A percentile compares a stretch with the other conserved stretches of the same genome.
These are phyloP conservation scores for Myochromella boudieri DNA, from an alignment of 768 basidiomycete species.

Conservation along the genomic window DNA sequence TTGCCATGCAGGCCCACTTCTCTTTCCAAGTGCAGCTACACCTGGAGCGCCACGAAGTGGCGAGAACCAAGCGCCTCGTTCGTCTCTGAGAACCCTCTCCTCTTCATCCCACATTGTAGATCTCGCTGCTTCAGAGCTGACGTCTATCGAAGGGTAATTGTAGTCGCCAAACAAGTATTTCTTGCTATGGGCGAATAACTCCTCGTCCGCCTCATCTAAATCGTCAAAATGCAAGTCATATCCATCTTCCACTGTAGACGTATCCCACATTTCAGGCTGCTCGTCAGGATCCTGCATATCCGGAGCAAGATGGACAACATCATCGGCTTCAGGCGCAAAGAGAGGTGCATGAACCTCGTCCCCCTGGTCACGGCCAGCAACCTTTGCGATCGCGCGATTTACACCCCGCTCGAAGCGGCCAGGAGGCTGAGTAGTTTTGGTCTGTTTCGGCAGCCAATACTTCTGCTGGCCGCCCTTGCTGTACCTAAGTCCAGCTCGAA, in stretches of 20 bases:
- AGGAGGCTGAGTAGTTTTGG: slow-evolving; percentile 34
- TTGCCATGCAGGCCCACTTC: slow-evolving; percentile 43
- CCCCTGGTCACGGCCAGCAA: slow-evolving; percentile 41
- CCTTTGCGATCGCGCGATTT: slow-evolving; percentile 38
- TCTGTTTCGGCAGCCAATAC: slow-evolving; percentile 90
- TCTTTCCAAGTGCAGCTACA: slow-evolving; percentile 36
- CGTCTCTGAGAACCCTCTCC: slow-evolving; percentile 76
- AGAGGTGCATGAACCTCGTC: slow-evolving; percentile 77
- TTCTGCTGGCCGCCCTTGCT: slow-evolving; percentile 87
- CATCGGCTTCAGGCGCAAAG: slow-evolving; percentile 58
- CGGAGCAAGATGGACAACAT: slow-evolving; percentile 63
- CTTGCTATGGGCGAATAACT: slow-evolving; percentile 72
- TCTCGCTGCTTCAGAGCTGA: slow-evolving; percentile 74
- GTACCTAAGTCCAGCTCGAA: slow-evolving; percentile 90
- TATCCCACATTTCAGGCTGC: slow-evolving; percentile 41
- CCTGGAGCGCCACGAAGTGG: slow-evolving; percentile 50
- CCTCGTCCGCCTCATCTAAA: slow-evolving; percentile 70
- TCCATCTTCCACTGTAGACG: slow-evolving; percentile 34
- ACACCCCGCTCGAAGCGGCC: slow-evolving; percentile 41
- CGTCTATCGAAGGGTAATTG: slow-evolving; percentile 86
- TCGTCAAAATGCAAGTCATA: slow-evolving; percentile 70
- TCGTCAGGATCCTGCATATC: slow-evolving; percentile 47
- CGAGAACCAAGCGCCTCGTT: slow-evolving; percentile 71
- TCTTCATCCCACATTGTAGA: slow-evolving; percentile 79
- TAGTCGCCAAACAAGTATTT: slow-evolving; percentile 89